Percentiles rank a stretch among this genome's conserved stretches.
Conservation (phyloP, 1,284 basidiomycete species). For the Pisolithus thermaeus region DNA sequence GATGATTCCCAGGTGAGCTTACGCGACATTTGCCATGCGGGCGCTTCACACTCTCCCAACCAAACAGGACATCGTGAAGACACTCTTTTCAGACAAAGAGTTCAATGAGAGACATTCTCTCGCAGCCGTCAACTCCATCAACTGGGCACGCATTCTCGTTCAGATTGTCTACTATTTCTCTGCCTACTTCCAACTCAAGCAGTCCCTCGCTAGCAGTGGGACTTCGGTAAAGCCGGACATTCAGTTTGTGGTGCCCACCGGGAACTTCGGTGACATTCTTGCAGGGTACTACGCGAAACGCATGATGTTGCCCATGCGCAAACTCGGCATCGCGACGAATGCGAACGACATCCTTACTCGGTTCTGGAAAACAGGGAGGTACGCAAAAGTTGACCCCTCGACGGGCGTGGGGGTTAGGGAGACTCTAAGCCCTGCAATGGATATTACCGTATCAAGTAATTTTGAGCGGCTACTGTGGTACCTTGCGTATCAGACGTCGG, state of each 20-base stretch:
- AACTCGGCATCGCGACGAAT: conserved; percentile 92
- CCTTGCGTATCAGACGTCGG: conserved; percentile 71
- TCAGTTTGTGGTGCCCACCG: conserved; percentile 95
- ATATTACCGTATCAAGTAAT: conserved; percentile 96
- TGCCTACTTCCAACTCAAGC: conserved; percentile 75
- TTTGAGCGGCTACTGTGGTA: conserved; percentile 97
- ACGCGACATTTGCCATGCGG: neutral
- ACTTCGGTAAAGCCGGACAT: conserved; percentile 38
- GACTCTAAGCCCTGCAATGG: conserved; percentile 97
- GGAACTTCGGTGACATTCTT: conserved; percentile 98
- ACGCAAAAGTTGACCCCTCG: conserved; percentile 78
- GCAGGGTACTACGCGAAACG: conserved; percentile 96
- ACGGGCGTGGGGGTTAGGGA: conserved; percentile 64
- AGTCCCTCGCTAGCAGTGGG: conserved; percentile 38
- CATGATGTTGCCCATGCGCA: conserved; percentile 86
- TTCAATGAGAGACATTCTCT: conserved; percentile 90
- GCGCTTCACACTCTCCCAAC: neutral
- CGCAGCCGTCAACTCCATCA: conserved; percentile 98
- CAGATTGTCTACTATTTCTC: conserved; percentile 99
- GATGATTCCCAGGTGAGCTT: conserved; percentile 87
- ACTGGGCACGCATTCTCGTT: conserved; percentile 98
- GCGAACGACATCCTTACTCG: conserved; percentile 95
- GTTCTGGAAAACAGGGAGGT: conserved; percentile 91
- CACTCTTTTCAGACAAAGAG: conserved; percentile 80
- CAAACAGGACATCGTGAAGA: conserved; percentile 89